These are phyloP conservation scores for Trichomonascus vanleenenianus DNA, from an alignment of 805 yeast genomes.

Conservation along the genomic window DNA sequence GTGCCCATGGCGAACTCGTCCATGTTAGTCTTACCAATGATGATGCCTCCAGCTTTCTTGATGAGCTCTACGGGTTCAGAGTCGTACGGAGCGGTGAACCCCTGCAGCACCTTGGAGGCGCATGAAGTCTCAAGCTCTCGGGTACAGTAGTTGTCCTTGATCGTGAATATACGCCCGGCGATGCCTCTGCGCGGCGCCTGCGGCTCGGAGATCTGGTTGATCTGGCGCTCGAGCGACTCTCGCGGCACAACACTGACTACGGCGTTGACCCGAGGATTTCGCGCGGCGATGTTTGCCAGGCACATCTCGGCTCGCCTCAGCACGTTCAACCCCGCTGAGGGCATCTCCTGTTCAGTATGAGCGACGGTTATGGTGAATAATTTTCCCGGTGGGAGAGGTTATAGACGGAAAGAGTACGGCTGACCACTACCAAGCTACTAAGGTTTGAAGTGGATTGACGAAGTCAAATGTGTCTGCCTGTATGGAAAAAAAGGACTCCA, in stretches of 20 bases:
- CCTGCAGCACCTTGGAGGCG: conserved; percentile 53
- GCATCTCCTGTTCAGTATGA: neutral
- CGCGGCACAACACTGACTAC: conserved; percentile 20
- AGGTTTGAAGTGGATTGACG: too few relatives aligned
- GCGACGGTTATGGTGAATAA: neutral
- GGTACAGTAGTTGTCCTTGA: conserved; percentile 81
- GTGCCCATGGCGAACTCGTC: conserved; percentile 98
- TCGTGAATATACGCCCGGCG: conserved; percentile 35
- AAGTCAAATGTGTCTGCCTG: too few relatives aligned
- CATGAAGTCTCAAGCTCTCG: conserved; percentile 65
- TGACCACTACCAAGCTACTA: too few relatives aligned
- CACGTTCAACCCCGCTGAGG: neutral
- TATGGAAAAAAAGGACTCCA: too few relatives aligned
- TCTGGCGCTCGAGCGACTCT: neutral
- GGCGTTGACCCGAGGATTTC: conserved; percentile 25
- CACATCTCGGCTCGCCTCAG: conserved; percentile 15
- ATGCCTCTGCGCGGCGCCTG: conserved; percentile 6
- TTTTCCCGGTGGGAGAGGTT: too few relatives aligned
- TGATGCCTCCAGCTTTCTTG: conserved; percentile 40
- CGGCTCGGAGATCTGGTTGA: conserved; percentile 8
- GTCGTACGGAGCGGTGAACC: conserved; percentile 67
- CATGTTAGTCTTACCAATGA: conserved; percentile 78
- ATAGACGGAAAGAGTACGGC: too few relatives aligned
- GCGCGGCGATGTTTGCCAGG: conserved; percentile 20
- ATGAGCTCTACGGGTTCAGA: conserved; percentile 63